These are phyloP conservation scores for Apiospora aurea DNA, from an alignment of 2,329 filamentous ascomycete genomes.

Conservation along the genomic window DNA sequence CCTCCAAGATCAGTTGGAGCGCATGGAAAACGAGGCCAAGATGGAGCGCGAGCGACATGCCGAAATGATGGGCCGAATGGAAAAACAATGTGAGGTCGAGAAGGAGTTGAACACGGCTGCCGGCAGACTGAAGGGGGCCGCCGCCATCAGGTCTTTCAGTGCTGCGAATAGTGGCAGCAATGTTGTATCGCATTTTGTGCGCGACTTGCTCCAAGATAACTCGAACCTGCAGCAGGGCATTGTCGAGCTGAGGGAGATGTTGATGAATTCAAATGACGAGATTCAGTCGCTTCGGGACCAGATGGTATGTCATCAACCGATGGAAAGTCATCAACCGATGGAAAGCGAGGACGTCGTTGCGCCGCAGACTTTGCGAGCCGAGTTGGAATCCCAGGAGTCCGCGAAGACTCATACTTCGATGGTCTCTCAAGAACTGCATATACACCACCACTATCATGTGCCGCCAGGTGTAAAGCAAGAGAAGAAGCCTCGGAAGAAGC, in stretches of 20 bases:
- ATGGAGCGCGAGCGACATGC: conserved; percentile 83
- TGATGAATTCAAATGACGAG: conserved; percentile 91
- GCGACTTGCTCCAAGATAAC: conserved; percentile 94
- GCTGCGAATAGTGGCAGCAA: conserved; percentile 65
- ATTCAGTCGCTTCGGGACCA: conserved; percentile 87
- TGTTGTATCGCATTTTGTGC: conserved; percentile 95
- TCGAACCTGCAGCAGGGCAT: conserved; percentile 92
- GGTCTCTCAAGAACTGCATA: conserved; percentile 79
- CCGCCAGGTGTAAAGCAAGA: conserved; percentile 66
- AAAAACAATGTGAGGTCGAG: conserved; percentile 82
- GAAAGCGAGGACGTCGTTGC: conserved; percentile 48
- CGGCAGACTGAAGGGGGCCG: conserved; percentile 80
- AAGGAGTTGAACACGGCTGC: conserved; percentile 81
- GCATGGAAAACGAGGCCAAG: conserved; percentile 82
- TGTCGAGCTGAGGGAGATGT: conserved; percentile 87
- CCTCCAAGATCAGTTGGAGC: conserved; percentile 86
- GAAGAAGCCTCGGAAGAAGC: conserved; percentile 75
- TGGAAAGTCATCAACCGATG: conserved; percentile 74
- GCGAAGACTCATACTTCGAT: conserved; percentile 44
- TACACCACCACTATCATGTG: conserved; percentile 93
- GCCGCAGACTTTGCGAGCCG: conserved; percentile 70
- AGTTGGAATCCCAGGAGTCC: conserved; percentile 65
- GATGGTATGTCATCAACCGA: conserved; percentile 78
- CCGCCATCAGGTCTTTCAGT: conserved; percentile 71
- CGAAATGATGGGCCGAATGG: conserved; percentile 83